Conservation (phyloP, 2,329 filamentous ascomycete genomes). For the Cadophora gregata region DNA sequence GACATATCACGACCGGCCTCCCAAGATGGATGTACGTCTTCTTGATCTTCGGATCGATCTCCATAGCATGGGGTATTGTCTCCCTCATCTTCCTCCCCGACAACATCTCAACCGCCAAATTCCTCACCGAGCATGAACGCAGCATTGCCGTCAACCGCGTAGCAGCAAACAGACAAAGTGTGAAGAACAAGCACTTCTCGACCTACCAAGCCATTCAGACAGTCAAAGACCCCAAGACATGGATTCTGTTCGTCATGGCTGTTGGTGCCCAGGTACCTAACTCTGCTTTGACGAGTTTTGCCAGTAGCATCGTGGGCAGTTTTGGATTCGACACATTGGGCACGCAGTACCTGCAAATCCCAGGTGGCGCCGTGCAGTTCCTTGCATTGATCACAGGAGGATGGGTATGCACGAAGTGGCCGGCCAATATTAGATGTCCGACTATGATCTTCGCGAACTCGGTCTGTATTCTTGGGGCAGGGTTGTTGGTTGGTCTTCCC, state of each 20-base stretch:
- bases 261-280: slow-evolving; percentile 60
- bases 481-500: slow-evolving; percentile 58
- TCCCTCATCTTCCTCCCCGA: slow-evolving; percentile 66
- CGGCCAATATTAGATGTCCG: slow-evolving; percentile 55
- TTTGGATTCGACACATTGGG: slow-evolving; percentile 51
- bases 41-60: slow-evolving; percentile 62
- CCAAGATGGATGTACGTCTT: slow-evolving; percentile 63
- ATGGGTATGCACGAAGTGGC: slow-evolving; percentile 57
- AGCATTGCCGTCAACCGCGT: slow-evolving; percentile 59
- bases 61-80: slow-evolving; percentile 58
- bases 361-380: slow-evolving; percentile 63
- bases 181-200: slow-evolving; percentile 59
- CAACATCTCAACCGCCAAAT: slow-evolving; percentile 65
- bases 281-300: slow-evolving; percentile 58
- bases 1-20: slow-evolving; percentile 60
- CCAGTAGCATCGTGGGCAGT: slow-evolving; percentile 37
- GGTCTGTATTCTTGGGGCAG: slow-evolving; percentile 60
- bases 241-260: slow-evolving; percentile 61
- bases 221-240: slow-evolving; percentile 60
- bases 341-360: slow-evolving; percentile 64
- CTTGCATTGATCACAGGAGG: slow-evolving; percentile 57
- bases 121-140: slow-evolving; percentile 62
- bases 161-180: slow-evolving; percentile 56
- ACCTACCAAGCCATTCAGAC: slow-evolving; percentile 54
- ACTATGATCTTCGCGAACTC: slow-evolving; percentile 62